These are phyloP conservation scores for Inosperma sp. DNA, from an alignment of 768 basidiomycete species.

Conservation along the genomic window DNA sequence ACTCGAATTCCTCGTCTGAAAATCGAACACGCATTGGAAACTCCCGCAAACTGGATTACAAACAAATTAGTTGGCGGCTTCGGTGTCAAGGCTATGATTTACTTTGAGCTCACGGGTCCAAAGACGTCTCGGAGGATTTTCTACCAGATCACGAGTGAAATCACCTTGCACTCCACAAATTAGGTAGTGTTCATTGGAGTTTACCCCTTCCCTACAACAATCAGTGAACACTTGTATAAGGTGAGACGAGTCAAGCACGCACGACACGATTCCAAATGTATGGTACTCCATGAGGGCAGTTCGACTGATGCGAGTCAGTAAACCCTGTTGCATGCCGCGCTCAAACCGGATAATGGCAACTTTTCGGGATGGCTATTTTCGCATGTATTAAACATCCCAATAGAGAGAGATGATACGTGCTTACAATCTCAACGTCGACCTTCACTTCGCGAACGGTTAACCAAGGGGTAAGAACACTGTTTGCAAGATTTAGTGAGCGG, in stretches of 20 bases:
- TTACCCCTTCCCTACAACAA: slow-evolving; percentile 55
- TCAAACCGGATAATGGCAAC: slow-evolving; percentile 75
- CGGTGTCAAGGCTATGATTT: slow-evolving; percentile 12
- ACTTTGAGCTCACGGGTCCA: slow-evolving; percentile 85
- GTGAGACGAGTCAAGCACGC: slow-evolving; percentile 21
- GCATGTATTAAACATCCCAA: slow-evolving; percentile 9
- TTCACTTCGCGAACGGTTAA: slow-evolving; percentile 69
- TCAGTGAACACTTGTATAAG: slow-evolving; percentile 4
- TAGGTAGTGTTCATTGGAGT: slow-evolving; percentile 73
- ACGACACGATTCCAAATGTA: slow-evolving; percentile 83
- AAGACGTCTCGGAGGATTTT: slow-evolving; percentile 62
- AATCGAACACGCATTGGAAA: slow-evolving; percentile 71
- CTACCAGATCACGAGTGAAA: slow-evolving; percentile 70
- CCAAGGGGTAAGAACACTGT: slow-evolving; percentile 76
- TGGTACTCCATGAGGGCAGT: slow-evolving; percentile 77
- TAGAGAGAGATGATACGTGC: slow-evolving; percentile 20
- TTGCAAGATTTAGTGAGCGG: too few relatives aligned
- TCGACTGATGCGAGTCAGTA: slow-evolving; percentile 75
- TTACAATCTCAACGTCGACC: slow-evolving; percentile 72
- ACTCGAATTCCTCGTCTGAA: slow-evolving; percentile 81
- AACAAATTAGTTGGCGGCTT: neutral
- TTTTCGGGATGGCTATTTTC: slow-evolving; percentile 66
- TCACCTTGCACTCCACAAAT: slow-evolving; percentile 85
- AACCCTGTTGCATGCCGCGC: slow-evolving; percentile 83
- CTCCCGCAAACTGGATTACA: slow-evolving; percentile 80